Base-by-base conservation (phyloP, 2,329 filamentous ascomycete species). In the Xylaria arbuscula region DNA sequence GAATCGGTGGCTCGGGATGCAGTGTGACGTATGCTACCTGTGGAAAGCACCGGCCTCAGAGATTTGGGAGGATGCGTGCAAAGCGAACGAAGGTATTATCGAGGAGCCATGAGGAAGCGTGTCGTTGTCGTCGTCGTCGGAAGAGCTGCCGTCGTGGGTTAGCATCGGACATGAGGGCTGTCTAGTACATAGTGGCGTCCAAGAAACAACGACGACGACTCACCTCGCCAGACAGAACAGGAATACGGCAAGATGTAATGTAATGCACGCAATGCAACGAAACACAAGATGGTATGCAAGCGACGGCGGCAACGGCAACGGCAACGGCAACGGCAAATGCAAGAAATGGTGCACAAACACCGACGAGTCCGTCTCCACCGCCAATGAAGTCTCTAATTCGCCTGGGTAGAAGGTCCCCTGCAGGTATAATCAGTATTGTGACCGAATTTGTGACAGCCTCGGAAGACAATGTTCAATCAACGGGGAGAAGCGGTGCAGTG, bases 91-190 rank as follows among this genome's bases (percentile, higher is more conserved):
- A 71, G 79, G 77, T 81, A 79, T 82, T 74, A 80, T 74, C 65
- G 73, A 74, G 74, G 69, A 73, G 76, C 76, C 79, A 81, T 82
- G 67, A 70, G 69, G 74, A 70, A 53, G 77, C 73, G 77, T 77
- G 62, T 78, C 45, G 73, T 77, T 76, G 74, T 78, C 63, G 62
- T 78, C 45, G 73, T 77, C 77, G 74, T 78, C 63, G 77, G 69
- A 69, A 65, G 32, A 68, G 53, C 51, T 64, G 64, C 51, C 60
- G 38, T 36, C 57, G 42, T 24, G 24, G 34, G 13, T 38, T 51
- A 63, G 47, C 36, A 66, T 64, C 42, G 65, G 66, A 65, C 38
- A 60, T 28, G 36, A 42, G n/a, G 54, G 50, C 6, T 42, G 50
- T 7, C 24, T 48, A 56, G 61, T 63, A 58, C 67, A 61, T 28